Evolutionary conservation across 352 stramenopile species (phyloP), one percentile per base, ranked within the genome.

Genomic region (Pythium utonaiense): DNA sequence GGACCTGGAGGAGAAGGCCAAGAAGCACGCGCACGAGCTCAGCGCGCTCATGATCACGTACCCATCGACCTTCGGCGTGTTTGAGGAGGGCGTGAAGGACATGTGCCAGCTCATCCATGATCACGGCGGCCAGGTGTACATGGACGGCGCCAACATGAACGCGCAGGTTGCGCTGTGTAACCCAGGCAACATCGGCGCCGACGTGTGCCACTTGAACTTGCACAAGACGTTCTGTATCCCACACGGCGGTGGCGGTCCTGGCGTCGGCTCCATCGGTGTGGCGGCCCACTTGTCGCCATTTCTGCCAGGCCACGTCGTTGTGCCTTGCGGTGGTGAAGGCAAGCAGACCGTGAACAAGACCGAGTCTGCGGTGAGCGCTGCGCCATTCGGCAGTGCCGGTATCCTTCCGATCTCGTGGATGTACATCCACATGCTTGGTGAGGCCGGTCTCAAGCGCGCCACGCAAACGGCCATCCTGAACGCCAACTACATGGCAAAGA

Each of bases 61-160:
- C 84, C 97, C 97, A 17, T 99, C 95, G 40, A 99, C 97, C 0
- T 99, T 99, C 73, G 97, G 97, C 63, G 93, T 99, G 41, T 99
- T 99, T 62, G 97, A 99, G 66, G 96, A 98, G 60, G 91, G 89
- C 56, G 96, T 99, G 70, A 93, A 97, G 58, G 95, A 99, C 65
- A 98, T 99, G 69, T 92, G 95, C 64, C 78, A 96, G 41, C 85
- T 96, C 36, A 96, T 99, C 57, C 96, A 99, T 74, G 83, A 93
- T 10, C 83, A 98, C 54, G 97, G 97, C 54, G 97, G 96, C n/a
- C 93, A 99, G 67, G 96, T 99, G 14, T 99, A 99, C 87, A 99
- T 99, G 96, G 97, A 99, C 66, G 97, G 97, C 57, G 97, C 97
- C 53, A 99, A 99, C 86, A 99, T 99, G 96, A 99, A 99, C 77